Base-by-base conservation (phyloP, 2,329 filamentous ascomycete species). In the Huntiella omanensis region DNA sequence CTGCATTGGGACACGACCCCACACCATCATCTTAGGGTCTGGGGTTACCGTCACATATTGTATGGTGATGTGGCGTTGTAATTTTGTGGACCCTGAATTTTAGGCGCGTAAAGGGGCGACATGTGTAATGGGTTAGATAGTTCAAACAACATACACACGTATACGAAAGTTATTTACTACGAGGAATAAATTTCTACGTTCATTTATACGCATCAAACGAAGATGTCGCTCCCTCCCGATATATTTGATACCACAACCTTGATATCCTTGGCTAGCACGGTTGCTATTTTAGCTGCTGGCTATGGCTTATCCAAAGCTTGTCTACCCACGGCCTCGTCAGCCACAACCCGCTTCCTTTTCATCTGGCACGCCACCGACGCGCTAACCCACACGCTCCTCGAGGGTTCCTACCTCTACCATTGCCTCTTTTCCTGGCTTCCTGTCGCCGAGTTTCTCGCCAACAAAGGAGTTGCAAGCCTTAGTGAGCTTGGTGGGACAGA, bases 341-440 rank as follows among this genome's bases (percentile, higher is more conserved):
- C 64, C 34, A 72, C 76, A 44, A 69, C 70, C 47, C 84, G 86
- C 51, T 65, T 83, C 58, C 77, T 95, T 53, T 94, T 94, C 70
- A 73, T 92, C 63, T 95, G 88, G 88, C 87, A 95, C 65, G 72
- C 83, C 34, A 92, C 93, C 64, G 87, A 95, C 61, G 84, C 84
- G 32, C 71, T 95, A 38, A 88, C 87, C 56, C 91, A 98, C 66
- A 76, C 92, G 62, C 68, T 85, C 59, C 81, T 96, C 59, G 88
- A 96, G 65, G 87, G 85, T 46, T 80, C 77, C 56, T 96, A 85
- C 62, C 75, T 95, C 17, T 95, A 86, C 69, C 84, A 93, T 64
- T 93, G 84, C 67, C 92, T 96, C 71, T 88, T 86, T 70, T 67
- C 64, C 7, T 68, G 62, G 58, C 55, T 67, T 5, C 59, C 63